Evolutionary conservation across 2,329 filamentous ascomycete species (phyloP), one percentile per base, ranked within the genome.

Genomic region (Nemania sp.): DNA sequence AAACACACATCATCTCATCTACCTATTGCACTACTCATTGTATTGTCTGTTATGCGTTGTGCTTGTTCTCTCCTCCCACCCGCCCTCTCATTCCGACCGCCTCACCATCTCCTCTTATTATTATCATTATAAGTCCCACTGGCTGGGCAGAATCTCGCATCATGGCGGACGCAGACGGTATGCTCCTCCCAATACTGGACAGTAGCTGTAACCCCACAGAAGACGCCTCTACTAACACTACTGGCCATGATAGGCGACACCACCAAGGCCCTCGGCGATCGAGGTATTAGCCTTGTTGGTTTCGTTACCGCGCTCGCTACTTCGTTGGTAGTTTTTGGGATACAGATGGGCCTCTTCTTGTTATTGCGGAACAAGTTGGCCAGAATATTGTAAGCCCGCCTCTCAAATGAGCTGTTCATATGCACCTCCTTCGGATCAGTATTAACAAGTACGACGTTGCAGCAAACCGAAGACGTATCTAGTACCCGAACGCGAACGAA

Each of bases 381-480:
- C 1, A 87, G 93, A 70, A 97, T 97, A 68, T 97, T 94, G 92
- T 94, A 82, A 76, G 90, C 82, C 11, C 10, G 10, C 52, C 26
- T 11, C 35, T 8, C 15, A 11, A 18, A 45, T 13, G 1, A 20
- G 18, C 60, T 41, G 20, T 45, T n/a, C 15, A 15, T 11, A 52
- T 24, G 26, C n/a, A n/a, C 4, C n/a, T 22, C 2, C 22, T 22
- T 22, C 66, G 26, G 67, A 54, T 38, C 18, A 43, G n/a, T 3
- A 27, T 62, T 75, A 26, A 74, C 65, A 58, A n/a, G 56, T 66
- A 18, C 68, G 41, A 32, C 53, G 20, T 51, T 53, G 45, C 69
- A 93, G 91, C 76, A 93, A 93, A 82, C 92, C 93, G 1, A 90
- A 93, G 79, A 95, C 93, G 4, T 97, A 93, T 73, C 87, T 97